phyloP scores from a whole-genome alignment of 371 early-diverging fungal species.

The Mucor racemosus region DNA sequence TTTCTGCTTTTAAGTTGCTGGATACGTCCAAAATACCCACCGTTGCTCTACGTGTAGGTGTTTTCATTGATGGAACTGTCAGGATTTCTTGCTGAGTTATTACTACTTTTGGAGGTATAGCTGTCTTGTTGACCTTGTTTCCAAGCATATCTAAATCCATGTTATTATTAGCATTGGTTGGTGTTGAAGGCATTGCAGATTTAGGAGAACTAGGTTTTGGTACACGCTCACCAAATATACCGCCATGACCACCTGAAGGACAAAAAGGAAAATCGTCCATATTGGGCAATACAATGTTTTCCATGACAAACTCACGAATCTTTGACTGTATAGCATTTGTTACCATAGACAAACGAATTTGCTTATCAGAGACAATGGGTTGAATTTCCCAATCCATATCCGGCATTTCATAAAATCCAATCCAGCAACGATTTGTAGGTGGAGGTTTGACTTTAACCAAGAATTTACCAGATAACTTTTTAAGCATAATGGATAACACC shows the following conservation, averaged over 20 bases:
- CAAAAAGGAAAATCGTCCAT: conserved; percentile 90
- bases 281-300: conserved; percentile 85
- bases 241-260: conserved; percentile 65
- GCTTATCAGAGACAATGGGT: conserved; percentile 85
- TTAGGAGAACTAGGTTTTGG: conserved; percentile 23
- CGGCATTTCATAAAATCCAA: conserved; percentile 85
- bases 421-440: conserved; percentile 88
- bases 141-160: conserved; percentile 23
- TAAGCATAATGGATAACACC: conserved; percentile 75
- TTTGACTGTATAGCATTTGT: conserved; percentile 83
- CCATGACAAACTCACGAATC: conserved; percentile 80
- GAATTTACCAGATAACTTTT: conserved; percentile 70
- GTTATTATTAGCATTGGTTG: not conserved
- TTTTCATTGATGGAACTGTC: conserved; percentile 4
- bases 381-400: conserved; percentile 76
- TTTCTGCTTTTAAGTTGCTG: not conserved
- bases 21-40: conserved; percentile 7
- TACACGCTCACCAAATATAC: conserved; percentile 59
- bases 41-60: conserved; percentile 26
- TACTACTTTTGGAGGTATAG: conserved; percentile 5
- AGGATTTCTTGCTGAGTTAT: not conserved
- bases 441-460: conserved; percentile 81
- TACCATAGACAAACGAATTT: conserved; percentile 77
- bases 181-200: not conserved
- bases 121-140: conserved; percentile 9